Evolutionary conservation across 495 filamentous ascomycete genomes (phyloP).

Genomic region (Hypoxylon fragiforme): DNA sequence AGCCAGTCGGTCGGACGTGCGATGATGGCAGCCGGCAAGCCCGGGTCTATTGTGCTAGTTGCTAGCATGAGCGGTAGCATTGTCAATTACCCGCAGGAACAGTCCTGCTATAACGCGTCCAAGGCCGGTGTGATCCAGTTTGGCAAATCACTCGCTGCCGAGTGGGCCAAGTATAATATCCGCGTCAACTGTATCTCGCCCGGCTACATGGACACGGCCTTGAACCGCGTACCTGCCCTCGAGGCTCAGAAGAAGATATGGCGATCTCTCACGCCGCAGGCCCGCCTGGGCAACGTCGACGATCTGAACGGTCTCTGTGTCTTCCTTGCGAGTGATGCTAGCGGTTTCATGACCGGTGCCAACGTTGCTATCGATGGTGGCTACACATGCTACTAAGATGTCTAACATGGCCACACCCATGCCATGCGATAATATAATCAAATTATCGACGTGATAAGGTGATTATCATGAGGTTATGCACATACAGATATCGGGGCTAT

Average conservation of each 20-base stretch:
- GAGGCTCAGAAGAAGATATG: conserved; percentile 80
- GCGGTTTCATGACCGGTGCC: conserved; percentile 75
- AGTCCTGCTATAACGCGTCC: conserved; percentile 78
- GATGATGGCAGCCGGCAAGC: conserved; percentile 67
- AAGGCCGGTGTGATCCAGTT: conserved; percentile 79
- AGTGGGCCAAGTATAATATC: conserved; percentile 75
- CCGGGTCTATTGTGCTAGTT: conserved; percentile 72
- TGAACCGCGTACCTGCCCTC: conserved; percentile 72
- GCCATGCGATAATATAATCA: too few species aligned
- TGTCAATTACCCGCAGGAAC: conserved; percentile 80
- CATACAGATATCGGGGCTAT: conserved; percentile 14
- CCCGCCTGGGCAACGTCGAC: conserved; percentile 70
- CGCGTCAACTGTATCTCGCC: conserved; percentile 79
- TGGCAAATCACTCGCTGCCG: conserved; percentile 74
- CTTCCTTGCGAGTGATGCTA: conserved; percentile 74
- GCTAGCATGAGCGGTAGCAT: conserved; percentile 78
- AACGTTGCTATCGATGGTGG: conserved; percentile 76
- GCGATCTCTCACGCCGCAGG: conserved; percentile 72
- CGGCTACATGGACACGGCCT: conserved; percentile 79
- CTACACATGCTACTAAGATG: conserved; percentile 50
- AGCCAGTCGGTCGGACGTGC: conserved; percentile 63
- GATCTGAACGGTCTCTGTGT: conserved; percentile 80
- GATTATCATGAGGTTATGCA: conserved; percentile 7
- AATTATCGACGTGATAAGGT: conserved; percentile 9
- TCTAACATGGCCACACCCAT: too few species aligned